A percentile compares a stretch with the other conserved stretches of the same genome.
phyloP scores from a whole-genome alignment of 2,329 filamentous ascomycete genomes.

The Scedosporium aurantiacum region DNA sequence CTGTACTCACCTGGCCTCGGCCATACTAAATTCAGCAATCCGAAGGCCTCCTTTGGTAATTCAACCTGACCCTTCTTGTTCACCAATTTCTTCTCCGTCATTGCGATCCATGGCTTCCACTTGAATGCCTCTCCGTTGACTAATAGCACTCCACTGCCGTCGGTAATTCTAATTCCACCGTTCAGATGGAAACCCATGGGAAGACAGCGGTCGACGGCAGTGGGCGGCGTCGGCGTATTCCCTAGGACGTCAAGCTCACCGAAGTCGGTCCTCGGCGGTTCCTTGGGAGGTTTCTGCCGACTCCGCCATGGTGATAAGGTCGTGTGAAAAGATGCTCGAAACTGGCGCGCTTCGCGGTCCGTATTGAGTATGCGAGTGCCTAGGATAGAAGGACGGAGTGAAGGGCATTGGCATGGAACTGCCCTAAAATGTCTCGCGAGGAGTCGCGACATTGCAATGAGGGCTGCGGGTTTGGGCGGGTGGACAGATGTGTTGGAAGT shows the following conservation, averaged over 20 bases:
- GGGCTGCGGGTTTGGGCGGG: background rate
- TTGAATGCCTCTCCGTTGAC: slow-evolving; percentile 78
- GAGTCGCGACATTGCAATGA: background rate
- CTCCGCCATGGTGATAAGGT: background rate
- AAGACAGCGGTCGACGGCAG: slow-evolving; percentile 72
- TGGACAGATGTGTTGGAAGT: background rate
- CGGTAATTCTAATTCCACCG: slow-evolving; percentile 61
- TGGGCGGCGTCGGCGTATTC: slow-evolving; percentile 64
- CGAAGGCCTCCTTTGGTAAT: slow-evolving; percentile 58
- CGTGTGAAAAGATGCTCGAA: background rate
- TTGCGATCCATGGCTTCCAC: slow-evolving; percentile 71
- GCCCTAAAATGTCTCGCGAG: background rate
- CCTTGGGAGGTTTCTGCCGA: slow-evolving; percentile 9
- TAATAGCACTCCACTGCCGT: slow-evolving; percentile 63
- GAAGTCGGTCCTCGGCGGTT: slow-evolving; percentile 49
- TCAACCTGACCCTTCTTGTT: slow-evolving; percentile 79
- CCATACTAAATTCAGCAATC: slow-evolving; percentile 66
- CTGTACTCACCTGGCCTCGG: slow-evolving; percentile 66
- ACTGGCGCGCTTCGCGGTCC: background rate
- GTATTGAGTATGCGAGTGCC: background rate
- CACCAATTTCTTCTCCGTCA: slow-evolving; percentile 38
- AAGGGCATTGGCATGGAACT: background rate
- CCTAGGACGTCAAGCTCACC: slow-evolving; percentile 66
- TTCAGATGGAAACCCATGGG: slow-evolving; percentile 78
- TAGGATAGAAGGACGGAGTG: background rate